Evolutionary conservation across 164 flowering plant species (phyloP).

Genomic region (Vitis cinerea): DNA sequence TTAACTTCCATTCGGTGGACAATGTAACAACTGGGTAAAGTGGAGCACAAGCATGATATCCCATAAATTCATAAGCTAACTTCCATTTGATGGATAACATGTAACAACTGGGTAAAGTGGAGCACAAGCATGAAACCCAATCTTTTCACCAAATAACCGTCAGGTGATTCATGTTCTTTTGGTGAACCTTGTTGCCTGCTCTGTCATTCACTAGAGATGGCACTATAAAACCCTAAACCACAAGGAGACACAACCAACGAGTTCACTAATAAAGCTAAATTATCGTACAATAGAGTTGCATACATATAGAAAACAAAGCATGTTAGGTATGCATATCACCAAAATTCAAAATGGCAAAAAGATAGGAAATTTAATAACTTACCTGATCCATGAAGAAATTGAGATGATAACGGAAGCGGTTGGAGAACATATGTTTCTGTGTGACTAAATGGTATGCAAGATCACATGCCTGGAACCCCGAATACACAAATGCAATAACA

Average conservation of each 20-base stretch:
- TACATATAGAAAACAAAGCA: not conserved
- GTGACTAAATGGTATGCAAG: slow-evolving; percentile 47
- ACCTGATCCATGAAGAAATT: slow-evolving; percentile 92
- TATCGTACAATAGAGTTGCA: not conserved
- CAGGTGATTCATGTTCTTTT: not conserved
- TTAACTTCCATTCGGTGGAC: not conserved
- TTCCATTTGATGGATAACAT: too few relatives aligned
- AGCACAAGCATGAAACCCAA: not conserved
- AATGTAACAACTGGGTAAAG: not conserved
- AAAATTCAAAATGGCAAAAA: not conserved
- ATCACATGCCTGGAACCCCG: slow-evolving; percentile 74
- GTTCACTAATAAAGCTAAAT: not conserved
- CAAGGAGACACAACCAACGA: not conserved
- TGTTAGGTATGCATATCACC: not conserved
- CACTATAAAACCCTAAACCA: not conserved
- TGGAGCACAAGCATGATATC: too few relatives aligned
- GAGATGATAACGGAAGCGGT: slow-evolving; percentile 46
- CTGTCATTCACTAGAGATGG: not conserved
- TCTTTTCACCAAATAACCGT: not conserved
- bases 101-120: too few relatives aligned
- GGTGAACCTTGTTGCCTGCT: not conserved
- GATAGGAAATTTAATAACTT: slow-evolving; percentile 16
- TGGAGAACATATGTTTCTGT: slow-evolving; percentile 49
- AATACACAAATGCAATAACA: slow-evolving; percentile 73
- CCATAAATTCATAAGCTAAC: too few relatives aligned